Conservation (phyloP, 306 rosid genomes). For the Sicyos edulis region DNA sequence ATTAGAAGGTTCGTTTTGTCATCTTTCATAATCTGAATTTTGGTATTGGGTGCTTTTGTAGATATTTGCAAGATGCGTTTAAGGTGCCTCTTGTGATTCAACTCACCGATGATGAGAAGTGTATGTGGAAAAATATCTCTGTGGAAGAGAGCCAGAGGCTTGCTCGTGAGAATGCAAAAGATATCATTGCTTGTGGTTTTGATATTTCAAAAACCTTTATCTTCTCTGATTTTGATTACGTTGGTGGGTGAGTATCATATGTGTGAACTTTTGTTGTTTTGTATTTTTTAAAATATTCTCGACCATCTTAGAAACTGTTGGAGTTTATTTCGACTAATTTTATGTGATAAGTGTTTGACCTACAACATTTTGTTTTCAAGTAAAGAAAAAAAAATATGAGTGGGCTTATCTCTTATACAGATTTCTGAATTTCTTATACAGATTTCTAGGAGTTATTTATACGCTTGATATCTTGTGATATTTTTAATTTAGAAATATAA, state of each 20-base stretch:
- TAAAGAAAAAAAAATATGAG: neutral
- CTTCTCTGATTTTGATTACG: slow-evolving; percentile 63
- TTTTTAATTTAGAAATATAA: neutral
- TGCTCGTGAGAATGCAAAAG: slow-evolving; percentile 85
- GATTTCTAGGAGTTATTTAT: neutral
- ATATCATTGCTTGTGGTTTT: slow-evolving; percentile 95
- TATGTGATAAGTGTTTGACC: no score
- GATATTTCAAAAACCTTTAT: slow-evolving; percentile 78
- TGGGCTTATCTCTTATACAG: neutral
- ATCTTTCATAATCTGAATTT: neutral
- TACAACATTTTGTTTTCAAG: no score
- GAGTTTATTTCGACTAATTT: no score
- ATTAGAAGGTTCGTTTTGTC: neutral
- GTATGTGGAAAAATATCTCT: slow-evolving; percentile 76
- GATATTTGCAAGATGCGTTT: slow-evolving; percentile 93
- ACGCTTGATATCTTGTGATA: neutral
- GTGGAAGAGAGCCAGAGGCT: slow-evolving; percentile 77
- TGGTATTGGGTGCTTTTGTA: slow-evolving; percentile 27
- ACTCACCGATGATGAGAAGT: slow-evolving; percentile 92
- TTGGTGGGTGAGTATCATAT: slow-evolving; percentile 67
- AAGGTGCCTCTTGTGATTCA: slow-evolving; percentile 94
- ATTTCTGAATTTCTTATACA: neutral
- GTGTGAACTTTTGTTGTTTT: no score
- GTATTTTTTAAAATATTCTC: no score
- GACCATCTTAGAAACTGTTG: no score